A percentile compares a stretch with the other conserved stretches of the same genome.
Evolutionary conservation across 225 moss, liverwort and hornwort genomes (phyloP).

Genomic region (Physcomitrellopsis africana): DNA sequence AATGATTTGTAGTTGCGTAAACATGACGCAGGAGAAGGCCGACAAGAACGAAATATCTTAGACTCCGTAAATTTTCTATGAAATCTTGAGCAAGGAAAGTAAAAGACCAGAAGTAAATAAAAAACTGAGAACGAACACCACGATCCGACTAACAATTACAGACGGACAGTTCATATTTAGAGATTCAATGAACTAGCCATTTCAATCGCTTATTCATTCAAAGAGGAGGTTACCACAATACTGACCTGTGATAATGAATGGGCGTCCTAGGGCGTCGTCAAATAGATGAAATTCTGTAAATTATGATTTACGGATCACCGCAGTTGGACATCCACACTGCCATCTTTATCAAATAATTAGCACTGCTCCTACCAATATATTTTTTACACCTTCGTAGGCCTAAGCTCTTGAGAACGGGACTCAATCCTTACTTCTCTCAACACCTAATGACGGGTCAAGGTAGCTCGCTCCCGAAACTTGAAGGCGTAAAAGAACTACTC

Average conservation of each 20-base stretch:
- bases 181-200: background rate
- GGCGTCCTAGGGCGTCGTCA: background rate
- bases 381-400: background rate
- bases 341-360: slow-evolving; percentile 23
- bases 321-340: slow-evolving; percentile 50
- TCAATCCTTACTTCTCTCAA: background rate
- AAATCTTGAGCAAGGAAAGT: too few relatives aligned
- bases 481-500: background rate
- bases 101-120: too few relatives aligned
- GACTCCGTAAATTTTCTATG: too few relatives aligned
- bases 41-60: too few relatives aligned
- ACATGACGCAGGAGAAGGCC: too few relatives aligned
- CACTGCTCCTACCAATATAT: too few relatives aligned
- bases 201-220: background rate
- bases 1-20: too few relatives aligned
- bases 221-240: background rate
- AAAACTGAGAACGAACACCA: too few relatives aligned
- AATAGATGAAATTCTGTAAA: background rate
- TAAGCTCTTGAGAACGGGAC: background rate
- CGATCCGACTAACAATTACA: background rate
- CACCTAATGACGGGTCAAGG: background rate
- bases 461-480: background rate
- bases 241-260: slow-evolving; percentile 21
- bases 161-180: background rate
- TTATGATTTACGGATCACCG: slow-evolving; percentile 40